phyloP scores from a whole-genome alignment of 2,329 filamentous ascomycete genomes.

The Grosmannia serpens region DNA sequence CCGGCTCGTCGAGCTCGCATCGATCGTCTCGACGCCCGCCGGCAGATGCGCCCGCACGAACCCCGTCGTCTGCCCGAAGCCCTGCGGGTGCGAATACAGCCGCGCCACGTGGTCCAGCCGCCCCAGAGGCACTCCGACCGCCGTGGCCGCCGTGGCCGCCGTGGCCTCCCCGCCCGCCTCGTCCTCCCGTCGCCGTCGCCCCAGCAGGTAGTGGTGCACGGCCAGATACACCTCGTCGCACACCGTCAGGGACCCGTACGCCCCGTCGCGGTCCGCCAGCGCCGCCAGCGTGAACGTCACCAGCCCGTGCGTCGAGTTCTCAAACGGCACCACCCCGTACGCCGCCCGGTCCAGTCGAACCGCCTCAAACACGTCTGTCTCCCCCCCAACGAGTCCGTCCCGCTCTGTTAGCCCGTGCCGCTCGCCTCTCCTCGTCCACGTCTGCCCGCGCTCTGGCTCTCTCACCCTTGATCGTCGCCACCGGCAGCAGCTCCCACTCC shows the following conservation, averaged over 20 bases:
- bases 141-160: not conserved
- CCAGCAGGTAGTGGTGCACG: constrained; percentile 80
- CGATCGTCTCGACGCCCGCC: constrained; percentile 62
- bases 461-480: constrained; percentile 37
- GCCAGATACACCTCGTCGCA: constrained; percentile 76
- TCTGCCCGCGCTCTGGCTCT: constrained; percentile 7
- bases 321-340: constrained; percentile 82
- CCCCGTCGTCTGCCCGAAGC: constrained; percentile 65
- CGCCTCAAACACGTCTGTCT: constrained; percentile 67
- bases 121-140: constrained; percentile 25
- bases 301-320: constrained; percentile 90
- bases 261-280: constrained; percentile 59
- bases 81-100: constrained; percentile 89
- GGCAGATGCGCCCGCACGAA: constrained; percentile 59
- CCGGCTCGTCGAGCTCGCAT: constrained; percentile 74
- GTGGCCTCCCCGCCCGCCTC: not conserved
- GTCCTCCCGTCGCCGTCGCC: constrained; percentile 21
- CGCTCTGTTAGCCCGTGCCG: not conserved
- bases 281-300: constrained; percentile 86
- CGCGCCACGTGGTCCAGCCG: constrained; percentile 54
- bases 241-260: constrained; percentile 59
- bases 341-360: constrained; percentile 55
- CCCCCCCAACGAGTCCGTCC: no score
- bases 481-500: constrained; percentile 36
- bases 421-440: not conserved